Conservation (phyloP, 2,329 filamentous ascomycete species). For the Neofusicoccum cordaticola region DNA sequence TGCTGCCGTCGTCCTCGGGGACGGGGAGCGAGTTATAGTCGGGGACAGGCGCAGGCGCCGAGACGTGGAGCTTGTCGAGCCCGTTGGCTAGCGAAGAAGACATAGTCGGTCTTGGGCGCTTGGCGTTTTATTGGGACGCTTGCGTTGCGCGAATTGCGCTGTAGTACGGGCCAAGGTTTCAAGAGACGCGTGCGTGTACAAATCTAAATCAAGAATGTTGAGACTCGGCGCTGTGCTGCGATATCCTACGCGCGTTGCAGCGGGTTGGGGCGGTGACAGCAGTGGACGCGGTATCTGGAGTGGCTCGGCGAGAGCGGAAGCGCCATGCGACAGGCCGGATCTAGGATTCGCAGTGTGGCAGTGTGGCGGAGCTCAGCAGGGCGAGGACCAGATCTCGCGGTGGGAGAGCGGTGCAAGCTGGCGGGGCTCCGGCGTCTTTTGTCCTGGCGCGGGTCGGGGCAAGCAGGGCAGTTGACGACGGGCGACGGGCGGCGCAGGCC, state of each 20-base stretch:
- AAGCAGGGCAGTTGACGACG: too few species aligned
- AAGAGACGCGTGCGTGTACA: not conserved
- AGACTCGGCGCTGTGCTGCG: too few species aligned
- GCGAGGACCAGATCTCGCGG: not conserved
- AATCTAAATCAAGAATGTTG: not conserved
- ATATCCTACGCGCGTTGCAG: not conserved
- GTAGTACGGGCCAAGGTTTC: not conserved
- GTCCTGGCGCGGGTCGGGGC: not conserved
- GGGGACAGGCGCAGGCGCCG: not conserved
- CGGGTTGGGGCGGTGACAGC: not conserved
- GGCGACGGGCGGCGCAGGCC: too few species aligned
- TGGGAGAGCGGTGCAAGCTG: not conserved
- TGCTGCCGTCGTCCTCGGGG: conserved; percentile 40
- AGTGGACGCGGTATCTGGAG: not conserved
- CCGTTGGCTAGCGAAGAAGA: not conserved
- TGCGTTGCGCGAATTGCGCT: not conserved
- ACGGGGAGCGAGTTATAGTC: conserved; percentile 23
- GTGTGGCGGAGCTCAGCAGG: not conserved
- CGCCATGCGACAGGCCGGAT: not conserved
- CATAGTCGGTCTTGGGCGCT: not conserved
- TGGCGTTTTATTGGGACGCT: not conserved
- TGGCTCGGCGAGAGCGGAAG: not conserved
- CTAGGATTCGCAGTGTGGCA: not conserved
- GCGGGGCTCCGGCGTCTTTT: not conserved
- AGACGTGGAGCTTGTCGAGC: not conserved